Evolutionary conservation across 2,329 filamentous ascomycete genomes (phyloP).

Genomic region (Pestalotiopsis fici): DNA sequence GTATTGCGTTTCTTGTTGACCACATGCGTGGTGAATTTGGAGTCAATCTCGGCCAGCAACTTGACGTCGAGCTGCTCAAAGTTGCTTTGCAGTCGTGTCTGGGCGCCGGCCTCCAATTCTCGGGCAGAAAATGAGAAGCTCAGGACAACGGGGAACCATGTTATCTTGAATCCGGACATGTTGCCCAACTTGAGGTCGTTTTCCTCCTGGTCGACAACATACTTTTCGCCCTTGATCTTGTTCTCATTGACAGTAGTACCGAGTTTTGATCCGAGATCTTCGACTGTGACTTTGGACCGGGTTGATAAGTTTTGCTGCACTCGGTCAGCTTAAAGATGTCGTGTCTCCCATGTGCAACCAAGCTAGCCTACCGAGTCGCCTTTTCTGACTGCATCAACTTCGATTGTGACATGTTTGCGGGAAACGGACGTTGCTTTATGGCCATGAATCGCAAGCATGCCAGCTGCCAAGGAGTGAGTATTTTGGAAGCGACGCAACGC

Average conservation of each 20-base stretch:
- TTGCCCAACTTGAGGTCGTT: slow-evolving; percentile 74
- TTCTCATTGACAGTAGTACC: slow-evolving; percentile 79
- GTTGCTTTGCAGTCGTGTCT: slow-evolving; percentile 60
- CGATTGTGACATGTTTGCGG: slow-evolving; percentile 81
- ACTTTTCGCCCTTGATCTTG: slow-evolving; percentile 64
- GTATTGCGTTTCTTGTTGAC: slow-evolving; percentile 90
- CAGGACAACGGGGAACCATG: slow-evolving; percentile 79
- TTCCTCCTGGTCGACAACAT: slow-evolving; percentile 54
- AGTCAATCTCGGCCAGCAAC: slow-evolving; percentile 71
- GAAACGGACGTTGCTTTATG: slow-evolving; percentile 78
- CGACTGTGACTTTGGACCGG: slow-evolving; percentile 71
- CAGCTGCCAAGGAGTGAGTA: slow-evolving; percentile 45
- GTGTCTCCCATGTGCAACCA: not conserved
- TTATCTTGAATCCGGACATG: slow-evolving; percentile 68
- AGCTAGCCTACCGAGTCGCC: slow-evolving; percentile 64
- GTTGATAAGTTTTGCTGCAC: slow-evolving; percentile 60
- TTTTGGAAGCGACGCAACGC: not conserved
- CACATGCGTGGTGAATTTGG: slow-evolving; percentile 78
- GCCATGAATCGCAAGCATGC: slow-evolving; percentile 62
- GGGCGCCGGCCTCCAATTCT: slow-evolving; percentile 66
- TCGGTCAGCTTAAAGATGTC: slow-evolving; percentile 2
- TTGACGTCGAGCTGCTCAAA: slow-evolving; percentile 91
- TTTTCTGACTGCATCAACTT: slow-evolving; percentile 64
- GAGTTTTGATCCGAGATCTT: slow-evolving; percentile 80
- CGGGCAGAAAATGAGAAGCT: slow-evolving; percentile 77